Evolutionary conservation across 441 rosid genomes (phyloP), one percentile per base, ranked within the genome.

Genomic region (Populus hybrid): DNA sequence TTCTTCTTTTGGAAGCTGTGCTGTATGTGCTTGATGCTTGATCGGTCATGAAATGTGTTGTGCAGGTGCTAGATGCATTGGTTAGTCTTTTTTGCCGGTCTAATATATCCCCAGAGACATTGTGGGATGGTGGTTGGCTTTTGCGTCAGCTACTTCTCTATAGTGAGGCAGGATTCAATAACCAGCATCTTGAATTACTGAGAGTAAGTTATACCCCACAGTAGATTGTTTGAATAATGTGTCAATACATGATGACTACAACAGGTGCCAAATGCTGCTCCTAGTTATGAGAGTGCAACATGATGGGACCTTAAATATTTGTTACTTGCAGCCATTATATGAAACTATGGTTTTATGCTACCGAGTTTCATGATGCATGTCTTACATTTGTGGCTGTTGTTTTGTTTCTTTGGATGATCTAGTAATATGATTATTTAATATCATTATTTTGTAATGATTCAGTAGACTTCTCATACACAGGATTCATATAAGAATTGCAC

Each of bases 81-180:
- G 94, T 92, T 78, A 79, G 87, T 85, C 97, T 97, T 42, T 89
- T 97, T 80, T 88, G 95, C 82, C 99, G 99, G 61, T 87, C 97
- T 67, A 86, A 89, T 86, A 84, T 97, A 83, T 87, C 97, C 64
- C 94, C 99, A n/a, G 99, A 97, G 84, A 92, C 92, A 70, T 81
- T 95, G 84, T 92, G 99, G 99, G 92, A 89, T 86, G 99, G 98
- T 68, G 98, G 99, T 61, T 97, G 99, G 99, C 97, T 97, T 76
- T 85, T 97, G 84, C 99, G 92, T 54, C 99, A 97, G 80, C 84
- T 97, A 83, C 97, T 95, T 81, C 99, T 97, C 79, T 89, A 97
- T 73, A 92, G 92, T 20, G 90, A 91, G 86, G 91, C 90, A 67
- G 99, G 95, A 82, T 89, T 97, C 79, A 93, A 91, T 84, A 84